Evolutionary conservation across 2,329 filamentous ascomycete genomes (phyloP).

Genomic region (Diaporthe longicolla): DNA sequence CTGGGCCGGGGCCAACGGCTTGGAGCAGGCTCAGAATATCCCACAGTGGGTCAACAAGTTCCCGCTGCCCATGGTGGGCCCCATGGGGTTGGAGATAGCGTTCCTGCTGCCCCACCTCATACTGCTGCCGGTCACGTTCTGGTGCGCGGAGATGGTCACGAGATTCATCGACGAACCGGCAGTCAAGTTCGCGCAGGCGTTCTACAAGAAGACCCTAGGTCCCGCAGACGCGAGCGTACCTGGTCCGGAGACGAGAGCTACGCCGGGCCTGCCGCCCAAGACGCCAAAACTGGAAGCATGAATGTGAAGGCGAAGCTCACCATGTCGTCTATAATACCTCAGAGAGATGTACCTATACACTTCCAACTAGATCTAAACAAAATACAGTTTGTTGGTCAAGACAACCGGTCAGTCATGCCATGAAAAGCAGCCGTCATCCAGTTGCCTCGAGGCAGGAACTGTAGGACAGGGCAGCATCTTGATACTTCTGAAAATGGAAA

Average conservation of each 20-base stretch:
- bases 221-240: constrained; percentile 34
- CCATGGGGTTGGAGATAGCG: constrained; percentile 71
- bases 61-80: constrained; percentile 67
- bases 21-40: constrained; percentile 64
- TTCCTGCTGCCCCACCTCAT: constrained; percentile 73
- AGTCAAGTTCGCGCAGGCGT: constrained; percentile 69
- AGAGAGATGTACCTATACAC: not conserved
- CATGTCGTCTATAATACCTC: not conserved
- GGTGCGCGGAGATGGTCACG: constrained; percentile 70
- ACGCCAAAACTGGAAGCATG: constrained; percentile 37
- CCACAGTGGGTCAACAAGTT: constrained; percentile 70
- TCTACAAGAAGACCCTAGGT: constrained; percentile 64
- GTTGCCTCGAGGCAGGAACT: not conserved
- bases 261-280: constrained; percentile 14
- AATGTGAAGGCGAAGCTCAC: not conserved
- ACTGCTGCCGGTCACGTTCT: constrained; percentile 71
- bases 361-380: not conserved
- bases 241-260: not conserved
- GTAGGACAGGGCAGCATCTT: not conserved
- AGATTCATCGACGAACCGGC: constrained; percentile 71
- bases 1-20: constrained; percentile 62
- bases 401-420: constrained; percentile 19
- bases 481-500: constrained; percentile 1
- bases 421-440: constrained; percentile 1
- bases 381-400: constrained; percentile 14